Conservation (phyloP, 495 filamentous ascomycete species). For the Usnea hakonensis region DNA sequence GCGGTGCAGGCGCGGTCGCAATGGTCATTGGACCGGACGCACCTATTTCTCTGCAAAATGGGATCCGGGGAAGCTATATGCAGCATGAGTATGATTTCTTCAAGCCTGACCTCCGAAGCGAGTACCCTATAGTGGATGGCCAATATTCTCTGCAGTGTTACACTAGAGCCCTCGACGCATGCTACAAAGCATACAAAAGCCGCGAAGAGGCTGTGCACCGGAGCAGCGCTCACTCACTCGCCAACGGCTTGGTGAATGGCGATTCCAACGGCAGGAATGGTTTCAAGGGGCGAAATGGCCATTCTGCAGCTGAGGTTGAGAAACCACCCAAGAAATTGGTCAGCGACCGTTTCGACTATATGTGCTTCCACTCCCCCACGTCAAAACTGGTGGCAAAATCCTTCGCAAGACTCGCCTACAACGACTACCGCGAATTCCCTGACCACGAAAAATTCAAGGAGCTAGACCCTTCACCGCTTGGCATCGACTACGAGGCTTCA, state of each 20-base stretch:
- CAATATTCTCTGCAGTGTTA: conserved; percentile 95
- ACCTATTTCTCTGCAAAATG: conserved; percentile 82
- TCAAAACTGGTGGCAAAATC: conserved; percentile 98
- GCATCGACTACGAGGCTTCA: no score
- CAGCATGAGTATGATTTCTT: conserved; percentile 97
- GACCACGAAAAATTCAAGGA: conserved; percentile 68
- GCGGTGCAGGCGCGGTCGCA: conserved; percentile 89
- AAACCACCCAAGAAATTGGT: no score
- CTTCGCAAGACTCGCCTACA: conserved; percentile 91
- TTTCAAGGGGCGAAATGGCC: no score
- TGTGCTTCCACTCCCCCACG: conserved; percentile 94
- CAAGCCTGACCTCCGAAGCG: conserved; percentile 98
- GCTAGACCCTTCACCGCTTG: no score
- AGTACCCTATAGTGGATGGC: conserved; percentile 95
- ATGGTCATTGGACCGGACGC: conserved; percentile 92
- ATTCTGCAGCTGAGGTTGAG: no score
- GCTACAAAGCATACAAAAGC: conserved; percentile 90
- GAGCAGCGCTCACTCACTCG: conserved; percentile 56
- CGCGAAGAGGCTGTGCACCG: conserved; percentile 67
- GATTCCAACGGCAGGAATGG: conserved; percentile 62
- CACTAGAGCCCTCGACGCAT: conserved; percentile 88
- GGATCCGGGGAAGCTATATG: conserved; percentile 87
- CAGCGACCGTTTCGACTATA: conserved; percentile 95
- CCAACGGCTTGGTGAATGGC: no score
- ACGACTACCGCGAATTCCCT: conserved; percentile 84